Conservation (phyloP, 768 basidiomycete genomes). For the Lactarius sanguifluus region DNA sequence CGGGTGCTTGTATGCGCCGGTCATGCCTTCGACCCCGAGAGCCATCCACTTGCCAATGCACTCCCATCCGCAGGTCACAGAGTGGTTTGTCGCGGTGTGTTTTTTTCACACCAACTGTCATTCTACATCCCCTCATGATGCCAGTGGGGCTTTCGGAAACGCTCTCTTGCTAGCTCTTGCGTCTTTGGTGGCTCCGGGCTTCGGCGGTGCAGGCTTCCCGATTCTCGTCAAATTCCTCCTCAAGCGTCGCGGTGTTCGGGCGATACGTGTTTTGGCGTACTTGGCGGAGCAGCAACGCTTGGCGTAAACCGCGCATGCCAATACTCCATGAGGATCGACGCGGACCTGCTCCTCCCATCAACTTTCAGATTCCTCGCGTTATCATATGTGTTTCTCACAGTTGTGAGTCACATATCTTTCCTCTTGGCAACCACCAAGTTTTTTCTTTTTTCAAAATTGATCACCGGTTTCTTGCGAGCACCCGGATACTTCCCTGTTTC, state of each 20-base stretch:
- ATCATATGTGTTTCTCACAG: too few relatives aligned
- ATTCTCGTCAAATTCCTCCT: constrained; percentile 22
- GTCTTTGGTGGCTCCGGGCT: constrained; percentile 32
- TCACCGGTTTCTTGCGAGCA: constrained; percentile 26
- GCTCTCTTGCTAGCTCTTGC: constrained; percentile 31
- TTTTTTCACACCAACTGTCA: not conserved
- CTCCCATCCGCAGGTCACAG: constrained; percentile 14
- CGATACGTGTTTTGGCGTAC: too few relatives aligned
- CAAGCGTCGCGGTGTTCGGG: too few relatives aligned
- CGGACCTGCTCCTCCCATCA: too few relatives aligned
- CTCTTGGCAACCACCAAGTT: too few relatives aligned
- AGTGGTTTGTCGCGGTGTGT: constrained; percentile 30
- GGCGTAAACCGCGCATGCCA: too few relatives aligned
- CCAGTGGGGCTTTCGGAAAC: constrained; percentile 7
- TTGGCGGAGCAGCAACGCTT: too few relatives aligned
- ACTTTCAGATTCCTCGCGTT: too few relatives aligned
- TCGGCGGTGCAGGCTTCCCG: constrained; percentile 30
- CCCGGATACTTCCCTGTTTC: constrained; percentile 33
- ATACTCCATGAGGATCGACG: too few relatives aligned
- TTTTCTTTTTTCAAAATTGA: not conserved
- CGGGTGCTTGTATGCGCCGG: constrained; percentile 18
- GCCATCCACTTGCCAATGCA: constrained; percentile 8
- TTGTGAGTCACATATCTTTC: too few relatives aligned
- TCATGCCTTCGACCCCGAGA: constrained; percentile 23
- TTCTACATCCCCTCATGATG: not conserved